These are phyloP conservation scores for Chrysosporium queenslandicum DNA, from an alignment of 2,329 filamentous ascomycete genomes.

Conservation along the genomic window DNA sequence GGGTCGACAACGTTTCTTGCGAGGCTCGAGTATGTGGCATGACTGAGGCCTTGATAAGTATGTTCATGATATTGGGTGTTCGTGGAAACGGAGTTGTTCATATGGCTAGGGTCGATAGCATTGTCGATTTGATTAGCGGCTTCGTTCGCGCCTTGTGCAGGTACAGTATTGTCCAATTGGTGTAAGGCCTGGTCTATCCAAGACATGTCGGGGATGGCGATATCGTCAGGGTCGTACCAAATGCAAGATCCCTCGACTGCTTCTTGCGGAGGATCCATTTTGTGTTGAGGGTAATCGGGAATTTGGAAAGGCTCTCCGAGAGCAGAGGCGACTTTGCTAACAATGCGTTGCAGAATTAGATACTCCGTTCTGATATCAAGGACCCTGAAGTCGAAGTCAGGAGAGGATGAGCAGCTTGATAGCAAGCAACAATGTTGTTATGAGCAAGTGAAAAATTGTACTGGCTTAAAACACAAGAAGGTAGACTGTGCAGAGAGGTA, in stretches of 20 bases:
- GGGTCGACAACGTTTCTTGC: not conserved
- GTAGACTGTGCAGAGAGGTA: too few relatives aligned
- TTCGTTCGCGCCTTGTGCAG: not conserved
- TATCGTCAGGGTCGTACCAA: not conserved
- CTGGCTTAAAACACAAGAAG: not conserved
- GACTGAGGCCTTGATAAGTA: not conserved
- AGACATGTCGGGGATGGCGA: not conserved
- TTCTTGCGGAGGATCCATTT: not conserved
- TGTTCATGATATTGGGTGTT: not conserved
- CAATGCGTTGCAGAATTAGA: too few relatives aligned
- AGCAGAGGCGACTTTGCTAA: too few relatives aligned
- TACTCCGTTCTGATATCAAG: not conserved
- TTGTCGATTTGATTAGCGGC: too few relatives aligned
- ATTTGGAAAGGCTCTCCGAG: too few relatives aligned
- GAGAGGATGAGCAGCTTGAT: too few relatives aligned
- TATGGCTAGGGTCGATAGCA: too few relatives aligned
- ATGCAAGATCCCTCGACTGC: not conserved
- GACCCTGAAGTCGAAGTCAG: not conserved
- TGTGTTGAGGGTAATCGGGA: not conserved
- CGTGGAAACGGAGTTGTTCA: not conserved
- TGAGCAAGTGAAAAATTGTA: not conserved
- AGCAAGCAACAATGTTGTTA: too few relatives aligned
- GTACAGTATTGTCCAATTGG: not conserved
- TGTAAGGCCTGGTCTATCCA: not conserved
- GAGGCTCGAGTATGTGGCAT: not conserved